Percentiles rank a stretch among this genome's conserved stretches.
Evolutionary conservation across 768 basidiomycete genomes (phyloP).

Genomic region (Amanita brunnescens): DNA sequence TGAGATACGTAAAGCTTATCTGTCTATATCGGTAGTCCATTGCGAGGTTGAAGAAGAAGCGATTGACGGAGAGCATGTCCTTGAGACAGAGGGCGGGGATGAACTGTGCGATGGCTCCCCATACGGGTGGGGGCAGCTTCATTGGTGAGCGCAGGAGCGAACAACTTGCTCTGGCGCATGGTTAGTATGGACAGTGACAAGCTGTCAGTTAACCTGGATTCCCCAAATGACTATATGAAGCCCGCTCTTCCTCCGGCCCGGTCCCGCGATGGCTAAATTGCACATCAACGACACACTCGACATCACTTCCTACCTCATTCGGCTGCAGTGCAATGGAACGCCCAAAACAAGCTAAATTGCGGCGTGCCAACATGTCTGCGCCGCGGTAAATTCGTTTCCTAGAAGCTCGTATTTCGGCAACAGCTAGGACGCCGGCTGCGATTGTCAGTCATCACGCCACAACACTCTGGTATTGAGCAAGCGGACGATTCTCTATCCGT

Average conservation of each 20-base stretch:
- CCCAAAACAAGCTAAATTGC: no score
- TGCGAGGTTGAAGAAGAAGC: conserved; percentile 27
- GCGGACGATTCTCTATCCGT: no score
- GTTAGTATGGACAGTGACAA: neutral
- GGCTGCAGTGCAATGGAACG: no score
- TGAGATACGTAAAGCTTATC: conserved; percentile 41
- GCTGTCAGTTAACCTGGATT: neutral
- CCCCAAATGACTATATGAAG: neutral
- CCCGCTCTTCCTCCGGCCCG: neutral
- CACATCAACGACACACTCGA: no score
- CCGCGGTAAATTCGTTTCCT: no score
- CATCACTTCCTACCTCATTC: no score
- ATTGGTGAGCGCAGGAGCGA: neutral
- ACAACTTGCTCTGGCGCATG: neutral
- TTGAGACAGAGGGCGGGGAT: conserved; percentile 24
- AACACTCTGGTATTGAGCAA: no score
- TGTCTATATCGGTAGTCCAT: conserved; percentile 43
- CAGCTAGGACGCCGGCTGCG: no score
- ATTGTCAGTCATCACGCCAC: no score
- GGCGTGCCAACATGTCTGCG: no score
- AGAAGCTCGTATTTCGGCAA: no score
- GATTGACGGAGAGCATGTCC: conserved; percentile 29
- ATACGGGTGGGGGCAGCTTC: conserved; percentile 25
- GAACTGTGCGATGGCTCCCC: conserved; percentile 27
- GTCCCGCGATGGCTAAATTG: no score